Evolutionary conservation across 441 rosid species (phyloP).

Genomic region (Aleurites moluccanus): DNA sequence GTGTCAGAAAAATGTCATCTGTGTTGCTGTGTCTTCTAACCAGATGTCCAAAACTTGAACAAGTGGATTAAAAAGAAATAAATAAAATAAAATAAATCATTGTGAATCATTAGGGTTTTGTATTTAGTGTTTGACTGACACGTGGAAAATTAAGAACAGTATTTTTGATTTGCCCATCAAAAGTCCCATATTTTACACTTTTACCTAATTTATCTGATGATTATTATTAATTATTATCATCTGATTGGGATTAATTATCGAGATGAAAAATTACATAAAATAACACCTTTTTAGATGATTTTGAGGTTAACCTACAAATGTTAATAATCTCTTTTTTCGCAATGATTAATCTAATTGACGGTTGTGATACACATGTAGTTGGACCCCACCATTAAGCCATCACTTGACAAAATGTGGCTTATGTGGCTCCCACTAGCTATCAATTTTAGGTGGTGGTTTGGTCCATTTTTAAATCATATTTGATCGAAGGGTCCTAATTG

Average conservation of each 20-base stretch:
- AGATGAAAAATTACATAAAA: background rate
- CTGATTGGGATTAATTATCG: conserved; percentile 9
- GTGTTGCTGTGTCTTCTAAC: background rate
- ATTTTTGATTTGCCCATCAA: background rate
- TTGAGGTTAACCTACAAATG: conserved; percentile 4
- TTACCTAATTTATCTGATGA: background rate
- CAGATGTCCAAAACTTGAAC: background rate
- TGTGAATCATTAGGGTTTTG: background rate
- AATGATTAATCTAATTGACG: conserved; percentile 7
- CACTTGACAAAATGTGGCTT: background rate
- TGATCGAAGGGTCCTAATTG: background rate
- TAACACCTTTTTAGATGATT: background rate
- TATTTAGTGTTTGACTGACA: background rate
- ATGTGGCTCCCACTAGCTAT: background rate
- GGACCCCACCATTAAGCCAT: conserved; percentile 4
- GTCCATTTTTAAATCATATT: conserved; percentile 22
- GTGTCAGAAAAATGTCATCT: background rate
- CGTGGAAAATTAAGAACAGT: background rate
- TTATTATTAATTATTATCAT: conserved; percentile 17
- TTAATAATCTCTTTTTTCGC: background rate
- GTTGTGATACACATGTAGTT: conserved; percentile 7
- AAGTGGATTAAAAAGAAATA: background rate
- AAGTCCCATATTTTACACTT: background rate
- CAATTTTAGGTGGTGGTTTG: conserved; percentile 10
- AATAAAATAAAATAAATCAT: background rate